A percentile compares a stretch with the other conserved stretches of the same genome.
Conservation (phyloP, 257 asterid genomes). For the Solanum medicagineum region DNA sequence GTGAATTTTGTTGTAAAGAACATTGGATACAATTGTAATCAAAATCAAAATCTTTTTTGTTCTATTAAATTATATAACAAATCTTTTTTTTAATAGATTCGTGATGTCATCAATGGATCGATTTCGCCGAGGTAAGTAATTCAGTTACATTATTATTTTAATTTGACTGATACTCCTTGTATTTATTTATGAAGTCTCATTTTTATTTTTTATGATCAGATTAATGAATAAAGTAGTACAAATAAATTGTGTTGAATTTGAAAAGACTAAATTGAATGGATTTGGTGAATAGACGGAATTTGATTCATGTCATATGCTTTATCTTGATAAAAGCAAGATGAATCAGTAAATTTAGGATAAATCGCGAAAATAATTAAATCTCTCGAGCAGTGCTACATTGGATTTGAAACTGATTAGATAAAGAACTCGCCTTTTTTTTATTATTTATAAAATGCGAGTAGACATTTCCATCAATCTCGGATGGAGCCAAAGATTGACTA, state of each 20-base stretch:
- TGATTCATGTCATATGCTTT: background rate
- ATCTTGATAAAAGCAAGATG: background rate
- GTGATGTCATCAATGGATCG: background rate
- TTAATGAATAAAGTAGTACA: no score
- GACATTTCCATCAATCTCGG: no score
- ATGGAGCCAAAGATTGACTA: no score
- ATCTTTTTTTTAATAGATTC: background rate
- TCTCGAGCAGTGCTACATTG: background rate
- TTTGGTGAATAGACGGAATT: no score
- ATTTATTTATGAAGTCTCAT: no score
- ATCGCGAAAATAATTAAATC: background rate
- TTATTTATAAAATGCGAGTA: background rate
- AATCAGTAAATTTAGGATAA: background rate
- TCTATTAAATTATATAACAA: no score
- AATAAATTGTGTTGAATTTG: no score
- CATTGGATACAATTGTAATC: no score
- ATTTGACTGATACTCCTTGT: background rate
- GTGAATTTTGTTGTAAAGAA: background rate
- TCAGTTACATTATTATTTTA: background rate
- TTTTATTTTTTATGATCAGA: no score
- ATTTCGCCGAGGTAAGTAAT: background rate
- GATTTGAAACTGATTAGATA: background rate
- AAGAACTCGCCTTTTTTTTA: background rate
- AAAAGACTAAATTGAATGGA: no score
- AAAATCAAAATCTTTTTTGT: no score